Base-by-base conservation (phyloP, 2,329 filamentous ascomycete species). In the Fusarium zealandicum region DNA sequence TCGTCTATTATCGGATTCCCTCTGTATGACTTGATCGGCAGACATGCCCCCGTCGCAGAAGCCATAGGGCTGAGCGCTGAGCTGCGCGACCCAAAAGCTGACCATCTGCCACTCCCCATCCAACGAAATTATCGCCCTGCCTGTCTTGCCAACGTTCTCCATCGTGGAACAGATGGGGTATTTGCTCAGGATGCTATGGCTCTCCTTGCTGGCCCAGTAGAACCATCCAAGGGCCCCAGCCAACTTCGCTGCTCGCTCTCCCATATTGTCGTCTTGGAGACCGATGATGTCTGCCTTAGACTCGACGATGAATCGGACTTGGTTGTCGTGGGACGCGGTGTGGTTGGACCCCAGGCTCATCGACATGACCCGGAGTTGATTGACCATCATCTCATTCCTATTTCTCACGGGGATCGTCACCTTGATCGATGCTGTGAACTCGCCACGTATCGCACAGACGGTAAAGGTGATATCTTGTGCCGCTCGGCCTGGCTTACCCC, bases 311-410 rank as follows among this genome's bases (percentile, higher is more conserved):
- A 73, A 73, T 6, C 58, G 53, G 14, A 76, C 54, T 42, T 75
- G 73, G 62, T 76, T 77, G 33, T 62, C 60, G 60, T 74, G 71
- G 51, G 69, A 72, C 53, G 71, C 53, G 6, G 62, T 65, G 38
- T 73, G 73, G 10, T 72, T 70, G 43, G 63, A 51, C 75, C 75
- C 76, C 17, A 76, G 57, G 61, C 77, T 78, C 51, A 67, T 71
- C 3, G 70, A 68, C 63, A 76, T 59, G 36, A 76, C 66, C 25
- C 62, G 61, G 11, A 76, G 54, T 25, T 71, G 39, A 3, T 70
- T 63, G 5, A 76, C 70, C 14, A 76, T 66, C 6, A 59, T 43
- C 4, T 61, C 22, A 11, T 63, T 59, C 1, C 54, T 31, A 1
- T 54, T 44, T 2, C 65, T 63, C 4, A 76, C 65, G 3, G 73